Conservation (phyloP, 805 yeast species). For the Candida pseudofarinosa region DNA sequence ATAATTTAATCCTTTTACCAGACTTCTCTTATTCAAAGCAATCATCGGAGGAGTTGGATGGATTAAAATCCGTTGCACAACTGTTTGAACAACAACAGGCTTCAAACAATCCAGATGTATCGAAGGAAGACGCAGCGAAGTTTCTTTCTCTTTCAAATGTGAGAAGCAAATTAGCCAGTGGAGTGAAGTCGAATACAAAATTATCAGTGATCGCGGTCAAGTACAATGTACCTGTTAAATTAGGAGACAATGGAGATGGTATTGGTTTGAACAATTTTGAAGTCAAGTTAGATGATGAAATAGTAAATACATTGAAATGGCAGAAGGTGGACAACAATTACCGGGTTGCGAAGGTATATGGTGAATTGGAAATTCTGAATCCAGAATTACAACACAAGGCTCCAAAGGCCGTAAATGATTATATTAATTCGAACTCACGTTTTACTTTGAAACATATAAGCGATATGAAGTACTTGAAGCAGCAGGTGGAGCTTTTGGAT, state of each 20-base stretch:
- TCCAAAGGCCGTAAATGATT: conserved; percentile 20
- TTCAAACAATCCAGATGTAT: conserved; percentile 17
- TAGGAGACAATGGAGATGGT: conserved; percentile 40
- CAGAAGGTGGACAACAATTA: conserved; percentile 78
- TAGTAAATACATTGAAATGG: conserved; percentile 70
- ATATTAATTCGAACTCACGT: conserved; percentile 26
- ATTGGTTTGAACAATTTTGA: conserved; percentile 44
- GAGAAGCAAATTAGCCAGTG: conserved; percentile 13
- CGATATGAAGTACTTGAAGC: conserved; percentile 11
- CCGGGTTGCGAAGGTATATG: conserved; percentile 77
- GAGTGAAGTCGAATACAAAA: conserved; percentile 6
- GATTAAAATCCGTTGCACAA: conserved; percentile 21
- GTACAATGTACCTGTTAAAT: conserved; percentile 39
- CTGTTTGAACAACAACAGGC: conserved; percentile 30
- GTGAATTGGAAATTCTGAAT: conserved; percentile 46
- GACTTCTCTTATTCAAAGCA: conserved; percentile 30
- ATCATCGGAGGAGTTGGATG: conserved; percentile 20
- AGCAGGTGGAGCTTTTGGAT: conserved; percentile 7
- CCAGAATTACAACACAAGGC: conserved; percentile 13
- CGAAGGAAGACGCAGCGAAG: conserved; percentile 10
- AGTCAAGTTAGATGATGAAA: conserved; percentile 61
- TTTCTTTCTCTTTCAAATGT: conserved; percentile 29
- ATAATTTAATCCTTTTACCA: conserved; percentile 57
- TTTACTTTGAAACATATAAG: conserved; percentile 27
- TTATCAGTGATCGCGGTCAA: conserved; percentile 29